phyloP scores from a whole-genome alignment of 176 grass and related monocot genomes.

The Oryza nivara region DNA sequence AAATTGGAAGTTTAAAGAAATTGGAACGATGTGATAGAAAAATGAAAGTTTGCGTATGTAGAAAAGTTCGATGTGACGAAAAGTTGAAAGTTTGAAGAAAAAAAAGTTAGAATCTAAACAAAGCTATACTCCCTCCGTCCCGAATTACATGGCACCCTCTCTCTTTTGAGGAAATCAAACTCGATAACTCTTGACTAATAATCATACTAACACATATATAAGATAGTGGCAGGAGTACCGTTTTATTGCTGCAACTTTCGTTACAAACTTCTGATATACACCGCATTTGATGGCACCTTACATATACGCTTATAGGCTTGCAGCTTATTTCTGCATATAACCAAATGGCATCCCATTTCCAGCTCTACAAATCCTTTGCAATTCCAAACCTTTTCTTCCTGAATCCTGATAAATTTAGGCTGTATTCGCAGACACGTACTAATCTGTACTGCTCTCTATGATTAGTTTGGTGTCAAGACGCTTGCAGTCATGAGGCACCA shows the following conservation, averaged over 20 bases:
- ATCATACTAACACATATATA: not conserved
- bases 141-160: too few relatives aligned
- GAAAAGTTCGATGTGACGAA: too few relatives aligned
- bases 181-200: too few relatives aligned
- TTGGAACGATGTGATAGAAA: too few relatives aligned
- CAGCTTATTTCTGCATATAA: constrained; percentile 7
- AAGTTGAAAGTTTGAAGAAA: too few relatives aligned
- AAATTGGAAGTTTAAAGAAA: too few relatives aligned
- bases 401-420: constrained; percentile 19
- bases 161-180: too few relatives aligned
- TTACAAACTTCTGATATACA: not conserved
- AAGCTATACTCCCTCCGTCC: too few relatives aligned
- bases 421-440: constrained; percentile 5
- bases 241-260: constrained; percentile 47
- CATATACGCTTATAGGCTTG: constrained; percentile 28
- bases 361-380: constrained; percentile 17
- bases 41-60: too few relatives aligned
- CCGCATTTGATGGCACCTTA: constrained; percentile 30
- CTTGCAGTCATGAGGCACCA: constrained; percentile 73
- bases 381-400: not conserved
- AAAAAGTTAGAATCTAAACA: too few relatives aligned
- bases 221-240: not conserved
- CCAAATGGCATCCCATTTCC: constrained; percentile 17
- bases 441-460: not conserved
- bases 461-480: constrained; percentile 62